Evolutionary conservation across 345 rosid species (phyloP).

Genomic region (Rhodomyrtus tomentosa): DNA sequence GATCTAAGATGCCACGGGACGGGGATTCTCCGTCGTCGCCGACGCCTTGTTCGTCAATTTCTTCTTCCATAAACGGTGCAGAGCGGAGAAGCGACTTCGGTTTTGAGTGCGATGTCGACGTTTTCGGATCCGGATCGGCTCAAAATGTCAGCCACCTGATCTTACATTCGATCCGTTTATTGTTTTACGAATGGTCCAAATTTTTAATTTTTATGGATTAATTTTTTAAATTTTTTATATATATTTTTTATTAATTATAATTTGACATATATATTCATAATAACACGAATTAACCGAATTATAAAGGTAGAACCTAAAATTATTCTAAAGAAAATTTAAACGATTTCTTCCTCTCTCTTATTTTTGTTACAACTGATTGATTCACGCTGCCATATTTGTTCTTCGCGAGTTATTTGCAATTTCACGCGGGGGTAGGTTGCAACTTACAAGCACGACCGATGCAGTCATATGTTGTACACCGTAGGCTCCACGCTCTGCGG

Average conservation of each 20-base stretch:
- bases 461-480: background rate
- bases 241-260: no score
- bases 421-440: background rate
- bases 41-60: background rate
- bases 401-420: background rate
- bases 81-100: background rate
- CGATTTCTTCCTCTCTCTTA: no score
- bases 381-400: background rate
- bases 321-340: no score
- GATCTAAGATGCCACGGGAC: background rate
- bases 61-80: conserved; percentile 4
- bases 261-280: no score
- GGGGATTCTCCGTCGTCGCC: background rate
- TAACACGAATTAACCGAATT: no score
- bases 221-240: no score
- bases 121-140: no score
- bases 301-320: no score
- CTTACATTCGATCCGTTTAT: no score
- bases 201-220: no score
- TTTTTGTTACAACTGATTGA: background rate
- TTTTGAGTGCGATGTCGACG: background rate
- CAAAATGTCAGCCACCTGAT: no score
- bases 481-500: background rate
- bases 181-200: no score
- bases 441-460: background rate